Conservation (phyloP, 495 filamentous ascomycete genomes). For the Trichodelitschia bisporula region DNA sequence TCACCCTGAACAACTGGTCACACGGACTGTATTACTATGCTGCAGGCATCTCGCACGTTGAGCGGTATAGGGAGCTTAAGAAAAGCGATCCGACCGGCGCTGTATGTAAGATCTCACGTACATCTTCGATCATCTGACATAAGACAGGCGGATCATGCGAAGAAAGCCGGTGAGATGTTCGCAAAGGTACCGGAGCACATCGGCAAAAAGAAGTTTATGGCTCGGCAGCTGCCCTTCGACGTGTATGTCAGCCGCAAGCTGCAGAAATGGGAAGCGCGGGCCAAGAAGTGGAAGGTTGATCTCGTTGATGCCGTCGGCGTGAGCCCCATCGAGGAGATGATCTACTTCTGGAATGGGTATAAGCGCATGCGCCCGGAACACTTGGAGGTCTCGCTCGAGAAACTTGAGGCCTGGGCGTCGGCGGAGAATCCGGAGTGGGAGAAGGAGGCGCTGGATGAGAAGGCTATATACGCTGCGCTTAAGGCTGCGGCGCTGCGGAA, state of each 20-base stretch:
- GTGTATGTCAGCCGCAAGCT: slow-evolving; percentile 67
- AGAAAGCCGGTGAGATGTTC: slow-evolving; percentile 42
- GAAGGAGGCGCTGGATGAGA: slow-evolving; percentile 46
- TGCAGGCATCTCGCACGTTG: slow-evolving; percentile 50
- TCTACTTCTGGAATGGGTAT: slow-evolving; percentile 74
- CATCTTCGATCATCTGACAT: background rate
- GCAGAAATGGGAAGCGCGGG: slow-evolving; percentile 69
- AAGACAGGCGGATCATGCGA: slow-evolving; percentile 21
- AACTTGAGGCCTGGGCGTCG: slow-evolving; percentile 40
- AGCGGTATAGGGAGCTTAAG: slow-evolving; percentile 44
- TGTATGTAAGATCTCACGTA: slow-evolving; percentile 2
- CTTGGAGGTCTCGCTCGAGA: slow-evolving; percentile 34
- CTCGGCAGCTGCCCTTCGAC: slow-evolving; percentile 72
- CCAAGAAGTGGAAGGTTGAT: slow-evolving; percentile 37
- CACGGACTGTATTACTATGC: slow-evolving; percentile 80
- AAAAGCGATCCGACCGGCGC: slow-evolving; percentile 25
- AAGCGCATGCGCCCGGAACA: slow-evolving; percentile 49
- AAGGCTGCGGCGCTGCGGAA: slow-evolving; percentile 42
- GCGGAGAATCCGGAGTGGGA: slow-evolving; percentile 28
- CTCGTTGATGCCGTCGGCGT: slow-evolving; percentile 67
- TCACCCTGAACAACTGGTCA: slow-evolving; percentile 77
- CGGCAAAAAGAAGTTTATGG: slow-evolving; percentile 78
- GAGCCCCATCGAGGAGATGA: slow-evolving; percentile 75
- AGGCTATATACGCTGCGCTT: slow-evolving; percentile 39
- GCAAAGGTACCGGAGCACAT: slow-evolving; percentile 45